phyloP scores from a whole-genome alignment of 306 rosid genomes.

The Herpetospermum pedunculosum region DNA sequence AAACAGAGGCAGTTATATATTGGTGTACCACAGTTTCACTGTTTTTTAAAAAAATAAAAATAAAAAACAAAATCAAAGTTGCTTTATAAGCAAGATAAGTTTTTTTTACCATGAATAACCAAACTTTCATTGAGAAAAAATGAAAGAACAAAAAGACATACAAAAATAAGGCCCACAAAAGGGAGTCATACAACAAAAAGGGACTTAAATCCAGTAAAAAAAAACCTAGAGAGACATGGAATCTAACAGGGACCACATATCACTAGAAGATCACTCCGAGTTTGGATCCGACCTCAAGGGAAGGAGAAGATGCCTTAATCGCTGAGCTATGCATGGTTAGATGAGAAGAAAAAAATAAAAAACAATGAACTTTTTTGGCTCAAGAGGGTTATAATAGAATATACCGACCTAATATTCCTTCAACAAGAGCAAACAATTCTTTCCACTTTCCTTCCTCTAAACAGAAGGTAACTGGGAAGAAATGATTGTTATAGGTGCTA shows the following conservation, averaged over 20 bases:
- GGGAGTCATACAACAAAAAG: too few relatives aligned
- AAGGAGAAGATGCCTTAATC: too few relatives aligned
- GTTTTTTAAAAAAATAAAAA: background rate
- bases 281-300: too few relatives aligned
- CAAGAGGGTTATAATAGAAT: background rate
- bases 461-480: background rate
- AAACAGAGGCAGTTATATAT: background rate
- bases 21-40: background rate
- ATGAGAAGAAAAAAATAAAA: background rate
- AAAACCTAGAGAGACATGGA: too few relatives aligned
- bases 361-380: background rate
- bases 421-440: background rate
- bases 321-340: too few relatives aligned
- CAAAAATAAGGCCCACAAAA: too few relatives aligned
- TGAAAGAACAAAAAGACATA: too few relatives aligned
- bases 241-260: too few relatives aligned
- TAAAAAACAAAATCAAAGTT: background rate
- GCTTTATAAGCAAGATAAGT: background rate
- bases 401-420: background rate
- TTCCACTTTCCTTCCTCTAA: background rate
- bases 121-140: too few relatives aligned
- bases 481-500: background rate
- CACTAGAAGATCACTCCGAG: too few relatives aligned
- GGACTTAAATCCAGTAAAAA: too few relatives aligned
- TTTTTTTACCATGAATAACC: too few relatives aligned